phyloP scores from a whole-genome alignment of 1,284 basidiomycete species.

The Trichosporon coremiiforme region DNA sequence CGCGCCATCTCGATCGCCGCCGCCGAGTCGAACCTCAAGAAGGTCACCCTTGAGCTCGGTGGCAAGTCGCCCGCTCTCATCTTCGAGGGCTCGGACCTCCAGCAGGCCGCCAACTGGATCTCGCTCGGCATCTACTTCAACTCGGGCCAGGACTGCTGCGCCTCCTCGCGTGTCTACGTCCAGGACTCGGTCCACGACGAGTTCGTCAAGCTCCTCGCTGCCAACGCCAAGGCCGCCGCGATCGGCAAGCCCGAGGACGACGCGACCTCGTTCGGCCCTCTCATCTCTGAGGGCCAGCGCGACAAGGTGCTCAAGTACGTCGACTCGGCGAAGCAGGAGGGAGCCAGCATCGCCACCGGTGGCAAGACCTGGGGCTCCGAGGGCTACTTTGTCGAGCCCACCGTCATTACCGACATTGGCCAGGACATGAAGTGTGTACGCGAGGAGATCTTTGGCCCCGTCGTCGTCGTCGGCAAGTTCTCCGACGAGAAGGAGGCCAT shows the following conservation, averaged over 20 bases:
- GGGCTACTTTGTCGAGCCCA: slow-evolving; percentile 56
- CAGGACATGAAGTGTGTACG: slow-evolving; percentile 48
- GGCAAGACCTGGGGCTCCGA: slow-evolving; percentile 61
- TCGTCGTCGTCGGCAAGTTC: slow-evolving; percentile 57
- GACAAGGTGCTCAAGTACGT: slow-evolving; percentile 90
- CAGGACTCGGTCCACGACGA: slow-evolving; percentile 79
- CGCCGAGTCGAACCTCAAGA: slow-evolving; percentile 81
- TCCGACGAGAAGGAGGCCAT: slow-evolving; percentile 60
- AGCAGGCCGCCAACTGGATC: slow-evolving; percentile 69
- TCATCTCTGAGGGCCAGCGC: slow-evolving; percentile 80
- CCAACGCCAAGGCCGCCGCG: slow-evolving; percentile 68
- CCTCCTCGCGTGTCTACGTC: slow-evolving; percentile 81
- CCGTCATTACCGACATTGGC: slow-evolving; percentile 52
- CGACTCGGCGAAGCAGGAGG: slow-evolving; percentile 78
- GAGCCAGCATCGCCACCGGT: slow-evolving; percentile 76
- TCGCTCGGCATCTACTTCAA: slow-evolving; percentile 51
- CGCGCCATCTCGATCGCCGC: slow-evolving; percentile 81
- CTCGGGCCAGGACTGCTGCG: slow-evolving; percentile 47
- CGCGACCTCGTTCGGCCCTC: slow-evolving; percentile 71
- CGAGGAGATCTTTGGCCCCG: slow-evolving; percentile 60
- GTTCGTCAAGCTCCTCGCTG: slow-evolving; percentile 70
- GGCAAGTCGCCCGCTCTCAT: slow-evolving; percentile 60
- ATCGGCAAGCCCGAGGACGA: slow-evolving; percentile 76
- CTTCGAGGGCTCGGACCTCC: slow-evolving; percentile 60
- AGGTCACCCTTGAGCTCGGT: slow-evolving; percentile 62